Base-by-base conservation (phyloP, 106 monocot species). In the Dendrobium nobile region DNA sequence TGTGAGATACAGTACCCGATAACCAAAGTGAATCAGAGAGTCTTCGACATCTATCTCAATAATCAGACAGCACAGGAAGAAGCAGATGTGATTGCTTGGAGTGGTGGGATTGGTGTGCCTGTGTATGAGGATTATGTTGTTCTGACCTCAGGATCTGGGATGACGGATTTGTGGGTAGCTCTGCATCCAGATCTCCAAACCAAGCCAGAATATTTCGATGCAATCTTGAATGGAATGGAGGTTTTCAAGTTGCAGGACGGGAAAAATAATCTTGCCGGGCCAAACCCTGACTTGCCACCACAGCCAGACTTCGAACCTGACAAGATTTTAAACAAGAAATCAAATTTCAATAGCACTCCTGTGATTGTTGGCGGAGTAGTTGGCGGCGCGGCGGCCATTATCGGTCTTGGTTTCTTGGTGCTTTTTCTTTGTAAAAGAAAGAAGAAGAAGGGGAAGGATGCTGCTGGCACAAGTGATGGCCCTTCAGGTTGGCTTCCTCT, bases 1-100 rank as follows among this genome's bases (percentile, higher is more conserved):
- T 93, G 93, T 26, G 96, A 96, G 88, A 87, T 92, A 59, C 82
- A 85, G 48, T 92, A 87, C 40, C 85, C 87, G 0, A 83, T 87
- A 2, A 89, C 92, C 19, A 80, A 81, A 48, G 0, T 45, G 0
- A 91, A 91, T 54, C 86, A 85, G 80, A 77, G 88, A 59, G 78
- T 81, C 16, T 92, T 92, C 68, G 41, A 83, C 26, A 85, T 92
- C 72, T 89, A 80, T 65, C 43, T 92, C 70, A 82, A 87, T 65
- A 92, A 92, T 77, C 84, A 86, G 80, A 89, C 92, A 11, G 92
- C 89, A 0, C 76, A 80, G 41, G 0, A 27, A 1, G 47, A 20
- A 10, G 82, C 83, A 6, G 92, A 92, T 80, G 89, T 92, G 6
- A 89, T 89, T 70, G 67, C 41, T 0, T 82, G 61, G 80, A 82